Percentiles rank a stretch among this genome's conserved stretches.
Evolutionary conservation across 192 early-diverging fungal species (phyloP).

Genomic region (Entomortierella chlamydospora): DNA sequence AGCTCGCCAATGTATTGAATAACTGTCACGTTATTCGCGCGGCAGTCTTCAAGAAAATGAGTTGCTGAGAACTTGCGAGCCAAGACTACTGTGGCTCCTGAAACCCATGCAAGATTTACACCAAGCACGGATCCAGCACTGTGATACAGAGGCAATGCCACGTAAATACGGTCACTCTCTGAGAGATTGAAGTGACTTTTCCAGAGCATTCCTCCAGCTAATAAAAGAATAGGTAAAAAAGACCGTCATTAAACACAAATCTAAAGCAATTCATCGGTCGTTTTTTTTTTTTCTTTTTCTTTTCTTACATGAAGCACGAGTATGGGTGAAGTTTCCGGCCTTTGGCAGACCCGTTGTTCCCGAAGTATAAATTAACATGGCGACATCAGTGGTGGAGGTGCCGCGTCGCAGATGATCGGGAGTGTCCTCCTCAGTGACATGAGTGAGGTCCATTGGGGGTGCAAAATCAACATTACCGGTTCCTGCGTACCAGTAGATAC

Average conservation of each 20-base stretch:
- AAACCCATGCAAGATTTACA: constrained; percentile 22
- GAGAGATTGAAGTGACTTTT: constrained; percentile 24
- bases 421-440: constrained; percentile 20
- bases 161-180: constrained; percentile 65
- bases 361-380: constrained; percentile 61
- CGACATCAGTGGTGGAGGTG: constrained; percentile 29
- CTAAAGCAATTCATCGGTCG: too few relatives aligned
- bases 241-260: background rate
- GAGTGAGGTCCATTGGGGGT: constrained; percentile 36
- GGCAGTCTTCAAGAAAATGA: constrained; percentile 64
- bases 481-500: constrained; percentile 23
- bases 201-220: constrained; percentile 28
- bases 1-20: constrained; percentile 78
- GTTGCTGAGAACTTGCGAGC: constrained; percentile 67
- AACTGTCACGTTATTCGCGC: constrained; percentile 54
- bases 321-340: constrained; percentile 61
- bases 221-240: background rate
- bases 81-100: constrained; percentile 64
- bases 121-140: constrained; percentile 57
- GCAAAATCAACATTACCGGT: constrained; percentile 45
- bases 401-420: constrained; percentile 9
- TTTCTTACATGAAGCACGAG: constrained; percentile 37
- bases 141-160: constrained; percentile 74
- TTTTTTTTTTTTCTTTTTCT: background rate
- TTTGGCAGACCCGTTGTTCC: constrained; percentile 76